These are phyloP conservation scores for Asparagopsis taxiformis DNA, from an alignment of 31 red algal genomes.

Conservation along the genomic window DNA sequence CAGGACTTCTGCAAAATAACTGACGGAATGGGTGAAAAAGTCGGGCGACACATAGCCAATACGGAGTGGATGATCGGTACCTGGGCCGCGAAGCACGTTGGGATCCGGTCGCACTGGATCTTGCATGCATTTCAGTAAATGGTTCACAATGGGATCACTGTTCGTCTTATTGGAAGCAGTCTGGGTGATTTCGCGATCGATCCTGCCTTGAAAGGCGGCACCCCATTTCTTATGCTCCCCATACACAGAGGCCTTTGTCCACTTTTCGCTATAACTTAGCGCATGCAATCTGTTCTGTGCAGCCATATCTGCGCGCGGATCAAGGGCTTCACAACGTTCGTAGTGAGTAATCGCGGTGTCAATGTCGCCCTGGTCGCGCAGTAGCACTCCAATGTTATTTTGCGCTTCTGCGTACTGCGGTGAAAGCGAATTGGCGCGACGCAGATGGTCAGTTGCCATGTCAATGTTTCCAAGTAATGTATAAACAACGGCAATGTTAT, in stretches of 20 bases:
- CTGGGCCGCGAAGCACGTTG: constrained; percentile 9
- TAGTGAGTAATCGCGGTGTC: constrained; percentile 73
- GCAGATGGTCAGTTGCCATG: constrained; percentile 61
- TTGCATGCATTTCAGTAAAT: constrained; percentile 31
- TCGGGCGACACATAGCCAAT: constrained; percentile 86
- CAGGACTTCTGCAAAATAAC: constrained; percentile 82
- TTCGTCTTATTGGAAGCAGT: constrained; percentile 17
- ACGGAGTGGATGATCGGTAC: constrained; percentile 41
- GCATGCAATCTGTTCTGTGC: constrained; percentile 86
- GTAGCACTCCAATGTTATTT: constrained; percentile 81
- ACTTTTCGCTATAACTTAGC: constrained; percentile 74
- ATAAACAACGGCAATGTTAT: constrained; percentile 87
- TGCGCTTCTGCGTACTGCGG: constrained; percentile 85
- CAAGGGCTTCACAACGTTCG: constrained; percentile 64
- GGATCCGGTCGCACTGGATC: constrained; percentile 36
- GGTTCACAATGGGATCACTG: constrained; percentile 37
- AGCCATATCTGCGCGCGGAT: constrained; percentile 65
- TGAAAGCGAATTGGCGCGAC: constrained; percentile 42
- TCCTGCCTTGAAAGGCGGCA: constrained; percentile 42
- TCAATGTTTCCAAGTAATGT: constrained; percentile 71
- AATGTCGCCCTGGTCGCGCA: constrained; percentile 85
- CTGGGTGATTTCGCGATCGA: constrained; percentile 47
- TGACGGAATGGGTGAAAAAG: constrained; percentile 90
- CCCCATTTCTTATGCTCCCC: constrained; percentile 67
- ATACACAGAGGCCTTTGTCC: constrained; percentile 47